phyloP scores from a whole-genome alignment of 78 protist genomes.

The Tieghemostelium lacteum region DNA sequence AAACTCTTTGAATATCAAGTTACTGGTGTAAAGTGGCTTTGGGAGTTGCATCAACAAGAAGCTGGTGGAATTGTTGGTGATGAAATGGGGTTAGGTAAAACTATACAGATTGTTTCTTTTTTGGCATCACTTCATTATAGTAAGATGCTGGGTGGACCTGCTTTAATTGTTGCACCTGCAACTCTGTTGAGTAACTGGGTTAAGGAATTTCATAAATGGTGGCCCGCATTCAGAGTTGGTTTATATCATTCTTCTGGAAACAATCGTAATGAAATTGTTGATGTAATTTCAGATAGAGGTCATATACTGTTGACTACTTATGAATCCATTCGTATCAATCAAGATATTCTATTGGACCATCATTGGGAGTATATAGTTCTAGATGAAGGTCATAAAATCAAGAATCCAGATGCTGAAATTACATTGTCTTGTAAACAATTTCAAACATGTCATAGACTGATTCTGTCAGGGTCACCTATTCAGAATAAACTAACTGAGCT shows the following conservation, averaged over 20 bases:
- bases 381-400: conserved; percentile 99
- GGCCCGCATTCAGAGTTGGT: conserved; percentile 86
- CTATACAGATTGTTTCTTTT: conserved; percentile 91
- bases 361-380: conserved; percentile 92
- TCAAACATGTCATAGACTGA: conserved; percentile 91
- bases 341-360: conserved; percentile 20
- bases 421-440: conserved; percentile 91
- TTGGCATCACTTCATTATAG: conserved; percentile 76
- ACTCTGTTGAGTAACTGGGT: conserved; percentile 95
- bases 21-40: conserved; percentile 93
- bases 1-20: conserved; percentile 89
- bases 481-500: conserved; percentile 97
- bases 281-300: conserved; percentile 25
- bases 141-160: conserved; percentile 64
- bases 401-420: conserved; percentile 96
- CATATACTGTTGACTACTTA: conserved; percentile 94
- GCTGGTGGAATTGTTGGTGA: conserved; percentile 98
- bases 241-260: conserved; percentile 70
- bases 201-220: conserved; percentile 93
- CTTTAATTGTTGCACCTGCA: conserved; percentile 93
- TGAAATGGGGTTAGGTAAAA: conserved; percentile 97
- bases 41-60: conserved; percentile 92
- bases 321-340: conserved; percentile 65
- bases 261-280: neutral
- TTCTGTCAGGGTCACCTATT: conserved; percentile 98